Evolutionary conservation across 805 yeast genomes (phyloP).

Genomic region (Lipomyces kockii): DNA sequence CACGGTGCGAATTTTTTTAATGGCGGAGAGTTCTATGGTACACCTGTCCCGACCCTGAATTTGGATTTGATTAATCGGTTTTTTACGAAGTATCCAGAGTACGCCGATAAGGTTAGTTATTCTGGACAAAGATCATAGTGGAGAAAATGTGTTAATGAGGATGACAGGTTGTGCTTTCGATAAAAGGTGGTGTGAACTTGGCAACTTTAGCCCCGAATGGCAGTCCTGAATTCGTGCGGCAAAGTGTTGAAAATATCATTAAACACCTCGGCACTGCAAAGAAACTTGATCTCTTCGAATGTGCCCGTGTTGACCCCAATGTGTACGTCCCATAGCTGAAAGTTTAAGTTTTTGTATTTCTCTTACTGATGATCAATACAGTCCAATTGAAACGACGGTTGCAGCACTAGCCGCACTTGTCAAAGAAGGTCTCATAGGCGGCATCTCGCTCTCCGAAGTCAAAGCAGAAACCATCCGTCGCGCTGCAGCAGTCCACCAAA

Average conservation of each 20-base stretch:
- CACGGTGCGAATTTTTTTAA: conserved; percentile 59
- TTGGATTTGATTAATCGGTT: conserved; percentile 60
- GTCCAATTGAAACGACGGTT: conserved; percentile 67
- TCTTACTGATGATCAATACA: conserved; percentile 25
- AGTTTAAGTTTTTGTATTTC: not conserved
- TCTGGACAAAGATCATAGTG: conserved; percentile 40
- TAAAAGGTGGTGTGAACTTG: conserved; percentile 61
- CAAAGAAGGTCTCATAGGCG: conserved; percentile 66
- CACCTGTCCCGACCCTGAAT: conserved; percentile 51
- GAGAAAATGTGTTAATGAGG: not conserved
- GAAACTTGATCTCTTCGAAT: conserved; percentile 66
- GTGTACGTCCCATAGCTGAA: conserved; percentile 16
- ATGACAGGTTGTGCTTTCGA: conserved; percentile 45
- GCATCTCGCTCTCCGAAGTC: conserved; percentile 76
- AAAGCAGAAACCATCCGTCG: conserved; percentile 62
- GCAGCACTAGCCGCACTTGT: conserved; percentile 60
- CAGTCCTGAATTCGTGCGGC: conserved; percentile 24
- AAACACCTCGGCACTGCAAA: conserved; percentile 45
- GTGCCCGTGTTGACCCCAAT: conserved; percentile 68
- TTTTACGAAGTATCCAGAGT: conserved; percentile 52
- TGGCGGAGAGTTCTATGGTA: conserved; percentile 67
- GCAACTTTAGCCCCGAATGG: conserved; percentile 49
- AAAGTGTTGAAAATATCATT: conserved; percentile 37
- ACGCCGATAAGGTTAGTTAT: conserved; percentile 60
- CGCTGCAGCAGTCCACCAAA: conserved; percentile 59